A percentile compares a stretch with the other conserved stretches of the same genome.
phyloP scores from a whole-genome alignment of 345 rosid genomes.

The Theobroma cacao region DNA sequence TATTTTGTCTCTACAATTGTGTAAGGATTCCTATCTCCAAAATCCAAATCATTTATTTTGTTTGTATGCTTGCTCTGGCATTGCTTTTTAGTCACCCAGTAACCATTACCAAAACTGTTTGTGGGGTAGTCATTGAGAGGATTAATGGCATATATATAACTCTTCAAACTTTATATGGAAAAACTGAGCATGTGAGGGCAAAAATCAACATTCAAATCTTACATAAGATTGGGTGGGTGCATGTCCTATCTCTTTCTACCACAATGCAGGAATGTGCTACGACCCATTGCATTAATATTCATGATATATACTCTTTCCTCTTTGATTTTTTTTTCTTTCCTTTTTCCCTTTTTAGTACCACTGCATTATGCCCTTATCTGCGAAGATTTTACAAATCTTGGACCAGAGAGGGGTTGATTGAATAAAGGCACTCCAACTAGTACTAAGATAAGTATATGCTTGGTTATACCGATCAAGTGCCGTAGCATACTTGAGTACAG shows the following conservation, averaged over 20 bases:
- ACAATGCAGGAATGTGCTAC: background rate
- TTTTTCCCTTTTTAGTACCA: background rate
- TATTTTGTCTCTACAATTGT: too few species aligned
- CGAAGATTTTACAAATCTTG: background rate
- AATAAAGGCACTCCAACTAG: background rate
- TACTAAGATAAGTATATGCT: background rate
- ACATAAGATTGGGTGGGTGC: background rate
- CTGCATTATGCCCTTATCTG: background rate
- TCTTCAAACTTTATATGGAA: background rate
- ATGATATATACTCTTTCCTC: background rate
- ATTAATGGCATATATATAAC: background rate
- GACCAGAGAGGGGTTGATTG: background rate
- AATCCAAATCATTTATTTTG: too few species aligned
- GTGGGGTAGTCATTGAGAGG: too few species aligned
- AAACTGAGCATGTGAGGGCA: background rate
- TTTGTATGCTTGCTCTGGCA: too few species aligned
- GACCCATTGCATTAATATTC: background rate
- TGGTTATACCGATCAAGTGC: background rate
- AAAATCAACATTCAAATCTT: background rate
- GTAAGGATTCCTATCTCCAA: too few species aligned
- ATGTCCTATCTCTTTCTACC: background rate
- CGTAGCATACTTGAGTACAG: background rate
- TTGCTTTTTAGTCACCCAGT: background rate
- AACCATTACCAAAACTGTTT: too few species aligned
- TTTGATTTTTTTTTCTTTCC: background rate